These are phyloP conservation scores for Austroboletus niveus DNA, from an alignment of 1,284 basidiomycete species.

Conservation along the genomic window DNA sequence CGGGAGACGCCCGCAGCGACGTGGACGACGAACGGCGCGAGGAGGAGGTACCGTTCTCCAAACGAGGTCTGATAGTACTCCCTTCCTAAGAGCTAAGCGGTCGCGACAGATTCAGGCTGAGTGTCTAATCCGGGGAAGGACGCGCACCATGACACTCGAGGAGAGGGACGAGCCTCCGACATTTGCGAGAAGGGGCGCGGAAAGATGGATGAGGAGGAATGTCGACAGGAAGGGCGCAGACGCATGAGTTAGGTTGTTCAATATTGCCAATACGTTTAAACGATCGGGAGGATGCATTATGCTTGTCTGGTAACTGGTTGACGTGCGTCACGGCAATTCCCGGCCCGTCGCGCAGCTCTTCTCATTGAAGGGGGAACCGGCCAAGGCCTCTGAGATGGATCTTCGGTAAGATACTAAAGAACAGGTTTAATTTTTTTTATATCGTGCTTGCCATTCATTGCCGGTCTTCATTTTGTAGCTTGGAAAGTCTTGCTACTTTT, in stretches of 20 bases:
- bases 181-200: slow-evolving; percentile 64
- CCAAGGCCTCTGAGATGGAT: too few relatives aligned
- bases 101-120: not conserved
- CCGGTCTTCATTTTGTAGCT: too few relatives aligned
- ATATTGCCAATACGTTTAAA: slow-evolving; percentile 7
- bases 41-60: slow-evolving; percentile 61
- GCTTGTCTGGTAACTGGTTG: not conserved
- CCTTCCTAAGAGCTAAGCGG: slow-evolving; percentile 61
- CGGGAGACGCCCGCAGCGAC: slow-evolving; percentile 53
- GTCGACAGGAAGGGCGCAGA: slow-evolving; percentile 62
- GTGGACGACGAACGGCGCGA: slow-evolving; percentile 60
- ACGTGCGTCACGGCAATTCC: not conserved
- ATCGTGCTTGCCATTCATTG: too few relatives aligned
- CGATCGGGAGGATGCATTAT: slow-evolving; percentile 5
- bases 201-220: slow-evolving; percentile 65
- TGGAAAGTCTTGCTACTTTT: too few relatives aligned
- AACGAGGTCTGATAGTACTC: slow-evolving; percentile 75
- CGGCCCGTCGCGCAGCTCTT: too few relatives aligned
- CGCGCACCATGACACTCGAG: slow-evolving; percentile 65
- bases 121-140: not conserved
- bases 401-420: too few relatives aligned
- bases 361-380: too few relatives aligned
- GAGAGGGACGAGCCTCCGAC: slow-evolving; percentile 64
- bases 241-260: slow-evolving; percentile 51
- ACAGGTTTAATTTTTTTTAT: too few relatives aligned